phyloP scores from a whole-genome alignment of 176 grass and related monocot genomes.

The Bromus sterilis region DNA sequence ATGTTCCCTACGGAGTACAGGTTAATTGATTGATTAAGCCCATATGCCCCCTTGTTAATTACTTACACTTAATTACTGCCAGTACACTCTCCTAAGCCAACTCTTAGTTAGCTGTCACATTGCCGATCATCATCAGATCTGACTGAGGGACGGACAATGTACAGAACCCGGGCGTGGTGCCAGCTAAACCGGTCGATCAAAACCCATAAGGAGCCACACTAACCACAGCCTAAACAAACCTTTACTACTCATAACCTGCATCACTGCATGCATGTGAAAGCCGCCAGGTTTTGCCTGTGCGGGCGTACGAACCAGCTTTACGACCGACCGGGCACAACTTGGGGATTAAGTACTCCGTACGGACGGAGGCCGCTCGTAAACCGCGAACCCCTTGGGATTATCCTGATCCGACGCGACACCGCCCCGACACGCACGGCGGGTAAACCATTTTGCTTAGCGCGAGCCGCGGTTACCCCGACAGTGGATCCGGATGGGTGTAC shows the following conservation, averaged over 20 bases:
- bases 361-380: background rate
- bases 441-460: background rate
- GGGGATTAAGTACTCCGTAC: too few species aligned
- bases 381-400: background rate
- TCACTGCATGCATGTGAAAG: slow-evolving; percentile 9
- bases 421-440: background rate
- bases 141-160: background rate
- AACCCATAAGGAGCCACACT: background rate
- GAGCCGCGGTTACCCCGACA: slow-evolving; percentile 10
- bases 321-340: too few species aligned
- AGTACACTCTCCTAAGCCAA: background rate
- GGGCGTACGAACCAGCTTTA: background rate
- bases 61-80: background rate
- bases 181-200: slow-evolving; percentile 18
- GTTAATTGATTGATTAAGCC: background rate
- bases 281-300: slow-evolving; percentile 4
- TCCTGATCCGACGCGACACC: background rate
- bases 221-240: background rate
- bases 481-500: slow-evolving; percentile 25
- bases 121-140: background rate
- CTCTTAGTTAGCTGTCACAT: background rate
- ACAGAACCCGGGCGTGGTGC: background rate
- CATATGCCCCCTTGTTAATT: background rate
- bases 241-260: too few species aligned
- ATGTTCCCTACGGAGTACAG: too few species aligned